Base-by-base conservation (phyloP, 2,329 filamentous ascomycete genomes). In the Beauveria varroae region DNA sequence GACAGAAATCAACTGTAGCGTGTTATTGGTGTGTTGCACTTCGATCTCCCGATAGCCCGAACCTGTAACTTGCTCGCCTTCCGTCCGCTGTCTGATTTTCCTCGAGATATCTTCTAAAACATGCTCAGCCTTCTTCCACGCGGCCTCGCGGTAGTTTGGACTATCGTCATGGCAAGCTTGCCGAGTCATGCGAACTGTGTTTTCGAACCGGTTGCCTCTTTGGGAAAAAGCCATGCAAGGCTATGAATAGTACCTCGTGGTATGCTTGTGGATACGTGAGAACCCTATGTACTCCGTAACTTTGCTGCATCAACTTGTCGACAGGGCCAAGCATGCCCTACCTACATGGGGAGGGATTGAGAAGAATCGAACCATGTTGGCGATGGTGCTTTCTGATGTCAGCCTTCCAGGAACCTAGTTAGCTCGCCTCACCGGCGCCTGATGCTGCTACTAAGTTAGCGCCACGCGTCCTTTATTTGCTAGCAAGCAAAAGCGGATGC, bases 21-120 rank as follows among this genome's bases (percentile, higher is more conserved):
- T 34, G 26, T 57, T 57, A 47, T 47, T 37, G 28, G n/a, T 47
- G 18, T 37, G 18, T 34, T 46, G 28, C 26, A 34, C n/a, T 47
- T 47, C 28, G 54, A 57, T 57, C 54, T 57, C 28, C 54, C 54
- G 54, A 57, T 47, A 47, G 26, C 43, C 54, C 54, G 54, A 47
- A 47, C 20, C 28, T 24, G 18, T 28, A 24, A 28, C 54, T n/a
- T n/a, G 40, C 52, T 37, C 30, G n/a, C 52, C 34, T 24, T 44
- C 3, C 7, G 3, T 14, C 14, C 43, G 22, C 22, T 26, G 22
- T 22, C 22, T 47, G 22, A 10, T 49, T 18, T 30, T 24, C 18
- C 26, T 50, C 18, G 12, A 30, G 20, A 30, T 18, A 16, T 50
- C 47, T 37, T 37, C 1, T 16, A 37, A 14, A 37, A 37, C 34